These are phyloP conservation scores for Cladophialophora exuberans DNA, from an alignment of 2,329 filamentous ascomycete species.

Conservation along the genomic window DNA sequence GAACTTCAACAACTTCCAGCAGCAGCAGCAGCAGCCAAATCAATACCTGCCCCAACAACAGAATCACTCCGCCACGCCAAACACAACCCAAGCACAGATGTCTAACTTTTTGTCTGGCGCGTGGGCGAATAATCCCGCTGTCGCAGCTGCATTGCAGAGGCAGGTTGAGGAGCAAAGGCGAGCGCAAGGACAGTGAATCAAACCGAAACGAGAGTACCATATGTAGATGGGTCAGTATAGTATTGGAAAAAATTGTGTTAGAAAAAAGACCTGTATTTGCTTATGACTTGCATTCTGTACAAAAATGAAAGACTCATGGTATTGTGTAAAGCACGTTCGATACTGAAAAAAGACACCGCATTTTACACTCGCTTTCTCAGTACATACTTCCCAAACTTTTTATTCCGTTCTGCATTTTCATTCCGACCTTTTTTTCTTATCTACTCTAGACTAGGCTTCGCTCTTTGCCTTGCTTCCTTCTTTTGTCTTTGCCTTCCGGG, in stretches of 20 bases:
- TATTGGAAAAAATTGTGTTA: too few species aligned
- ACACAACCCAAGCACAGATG: background rate
- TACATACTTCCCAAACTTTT: background rate
- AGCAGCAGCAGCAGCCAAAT: conserved; percentile 41
- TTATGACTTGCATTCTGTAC: too few species aligned
- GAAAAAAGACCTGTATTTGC: too few species aligned
- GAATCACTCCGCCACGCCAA: background rate
- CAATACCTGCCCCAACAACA: conserved; percentile 12
- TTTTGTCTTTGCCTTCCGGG: background rate
- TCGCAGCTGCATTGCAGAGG: conserved; percentile 28
- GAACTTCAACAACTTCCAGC: conserved; percentile 34
- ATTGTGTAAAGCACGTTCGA: too few species aligned
- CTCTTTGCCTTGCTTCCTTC: background rate
- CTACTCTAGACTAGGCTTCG: too few species aligned
- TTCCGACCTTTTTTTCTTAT: background rate
- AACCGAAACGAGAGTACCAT: too few species aligned
- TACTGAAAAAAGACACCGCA: background rate
- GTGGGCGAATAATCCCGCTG: conserved; percentile 27
- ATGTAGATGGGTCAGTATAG: too few species aligned
- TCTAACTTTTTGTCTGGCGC: conserved; percentile 13
- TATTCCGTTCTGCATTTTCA: background rate
- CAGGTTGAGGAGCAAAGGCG: conserved; percentile 28
- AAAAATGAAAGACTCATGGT: too few species aligned
- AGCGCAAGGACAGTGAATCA: conserved; percentile 13
- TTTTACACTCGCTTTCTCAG: background rate